Evolutionary conservation across 163 green algal genomes (phyloP).

Genomic region (Volvox carteri): DNA sequence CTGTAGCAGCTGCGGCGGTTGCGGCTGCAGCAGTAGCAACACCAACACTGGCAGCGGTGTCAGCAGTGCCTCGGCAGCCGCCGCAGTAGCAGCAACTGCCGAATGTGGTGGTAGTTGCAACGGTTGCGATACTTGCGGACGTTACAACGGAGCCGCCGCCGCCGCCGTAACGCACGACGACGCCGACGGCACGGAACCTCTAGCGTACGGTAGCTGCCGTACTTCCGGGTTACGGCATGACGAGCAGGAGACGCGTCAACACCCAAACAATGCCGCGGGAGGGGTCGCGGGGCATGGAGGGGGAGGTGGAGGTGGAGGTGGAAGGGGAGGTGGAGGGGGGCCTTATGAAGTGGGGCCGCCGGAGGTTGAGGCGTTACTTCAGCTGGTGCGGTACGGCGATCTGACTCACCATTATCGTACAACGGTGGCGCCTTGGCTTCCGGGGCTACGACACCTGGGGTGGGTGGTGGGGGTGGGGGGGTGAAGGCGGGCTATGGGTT

Average conservation of each 20-base stretch:
- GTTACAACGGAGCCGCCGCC: background rate
- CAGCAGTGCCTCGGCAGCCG: background rate
- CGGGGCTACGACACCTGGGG: background rate
- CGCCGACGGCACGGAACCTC: no score
- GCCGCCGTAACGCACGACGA: background rate
- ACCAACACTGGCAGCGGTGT: background rate
- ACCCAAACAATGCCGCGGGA: background rate
- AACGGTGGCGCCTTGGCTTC: constrained; percentile 11
- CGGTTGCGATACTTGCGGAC: background rate
- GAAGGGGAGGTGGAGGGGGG: background rate
- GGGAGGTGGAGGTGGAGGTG: background rate
- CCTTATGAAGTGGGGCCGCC: background rate
- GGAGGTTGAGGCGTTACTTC: constrained; percentile 6
- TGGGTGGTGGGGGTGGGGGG: no score
- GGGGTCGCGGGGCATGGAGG: background rate
- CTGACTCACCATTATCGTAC: constrained; percentile 28
- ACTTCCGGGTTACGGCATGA: background rate
- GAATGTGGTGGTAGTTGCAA: background rate
- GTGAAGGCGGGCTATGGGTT: no score
- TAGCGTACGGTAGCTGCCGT: no score
- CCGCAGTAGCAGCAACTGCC: no score
- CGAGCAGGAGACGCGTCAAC: background rate
- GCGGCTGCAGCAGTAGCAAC: background rate
- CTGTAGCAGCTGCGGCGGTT: background rate
- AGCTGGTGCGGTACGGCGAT: constrained; percentile 17